These are phyloP conservation scores for Lophiotrema nucula DNA, from an alignment of 495 filamentous ascomycete species.

Conservation along the genomic window DNA sequence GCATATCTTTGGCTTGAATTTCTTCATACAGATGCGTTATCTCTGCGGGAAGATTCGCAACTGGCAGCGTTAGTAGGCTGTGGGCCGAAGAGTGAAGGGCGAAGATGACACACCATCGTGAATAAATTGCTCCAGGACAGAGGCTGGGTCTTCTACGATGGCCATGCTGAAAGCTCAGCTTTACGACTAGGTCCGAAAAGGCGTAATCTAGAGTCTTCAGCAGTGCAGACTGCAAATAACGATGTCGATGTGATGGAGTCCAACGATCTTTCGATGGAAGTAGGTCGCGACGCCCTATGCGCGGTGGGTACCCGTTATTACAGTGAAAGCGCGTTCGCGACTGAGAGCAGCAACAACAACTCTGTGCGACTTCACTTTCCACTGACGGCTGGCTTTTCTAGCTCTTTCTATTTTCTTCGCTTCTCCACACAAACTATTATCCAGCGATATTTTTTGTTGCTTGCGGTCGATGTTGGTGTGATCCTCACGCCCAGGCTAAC, in stretches of 20 bases:
- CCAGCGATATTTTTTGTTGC: not conserved
- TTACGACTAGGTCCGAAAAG: too few species aligned
- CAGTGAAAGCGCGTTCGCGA: too few species aligned
- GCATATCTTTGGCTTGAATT: constrained; percentile 83
- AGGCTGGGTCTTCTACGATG: constrained; percentile 68
- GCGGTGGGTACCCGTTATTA: too few species aligned
- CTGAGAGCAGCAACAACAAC: too few species aligned
- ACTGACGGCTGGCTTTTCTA: too few species aligned
- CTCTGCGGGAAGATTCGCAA: constrained; percentile 87
- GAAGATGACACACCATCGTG: constrained; percentile 62
- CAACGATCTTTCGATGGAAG: constrained; percentile 1
- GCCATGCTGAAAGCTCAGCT: constrained; percentile 23
- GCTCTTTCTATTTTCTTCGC: too few species aligned
- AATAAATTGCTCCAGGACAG: constrained; percentile 89
- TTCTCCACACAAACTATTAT: too few species aligned
- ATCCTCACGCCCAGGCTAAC: constrained; percentile 1
- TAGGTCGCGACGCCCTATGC: not conserved
- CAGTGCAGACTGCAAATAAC: too few species aligned
- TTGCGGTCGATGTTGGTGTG: not conserved
- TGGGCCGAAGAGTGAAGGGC: too few species aligned
- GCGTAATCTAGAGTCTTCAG: too few species aligned
- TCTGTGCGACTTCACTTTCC: too few species aligned
- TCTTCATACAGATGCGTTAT: constrained; percentile 92
- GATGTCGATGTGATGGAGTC: constrained; percentile 4
- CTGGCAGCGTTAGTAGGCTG: too few species aligned